Evolutionary conservation across 2,329 filamentous ascomycete genomes (phyloP).

Genomic region (Tolypocladium guangdongense): DNA sequence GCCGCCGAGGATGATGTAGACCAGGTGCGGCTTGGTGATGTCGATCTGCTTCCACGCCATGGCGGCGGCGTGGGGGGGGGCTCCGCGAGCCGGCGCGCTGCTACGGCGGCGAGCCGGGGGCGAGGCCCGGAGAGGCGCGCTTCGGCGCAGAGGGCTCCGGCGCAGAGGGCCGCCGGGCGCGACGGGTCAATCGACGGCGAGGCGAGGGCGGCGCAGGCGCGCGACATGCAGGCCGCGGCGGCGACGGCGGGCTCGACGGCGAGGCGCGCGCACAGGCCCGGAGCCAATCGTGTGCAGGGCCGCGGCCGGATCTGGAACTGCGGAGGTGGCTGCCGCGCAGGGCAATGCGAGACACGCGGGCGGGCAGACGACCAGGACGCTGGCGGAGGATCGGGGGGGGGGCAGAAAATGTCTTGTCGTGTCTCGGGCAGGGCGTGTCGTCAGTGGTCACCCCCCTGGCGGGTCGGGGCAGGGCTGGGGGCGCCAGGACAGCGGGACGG

Average conservation of each 20-base stretch:
- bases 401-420: neutral
- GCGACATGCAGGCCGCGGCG: constrained; percentile 1
- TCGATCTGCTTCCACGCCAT: constrained; percentile 76
- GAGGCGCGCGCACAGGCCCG: neutral
- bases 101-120: no score
- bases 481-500: neutral
- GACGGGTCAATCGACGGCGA: constrained; percentile 7
- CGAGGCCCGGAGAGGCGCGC: neutral
- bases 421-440: neutral
- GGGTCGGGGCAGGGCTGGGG: neutral
- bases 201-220: neutral
- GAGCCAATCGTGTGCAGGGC: neutral
- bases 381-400: neutral
- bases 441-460: neutral
- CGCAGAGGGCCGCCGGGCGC: neutral
- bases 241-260: neutral
- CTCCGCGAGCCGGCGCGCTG: no score
- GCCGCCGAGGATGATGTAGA: constrained; percentile 94
- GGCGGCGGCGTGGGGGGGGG: neutral
- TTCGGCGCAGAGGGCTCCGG: no score
- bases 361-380: neutral
- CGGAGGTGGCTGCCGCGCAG: neutral
- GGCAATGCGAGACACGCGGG: neutral
- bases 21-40: constrained; percentile 91
- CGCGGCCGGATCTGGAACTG: neutral